These are phyloP conservation scores for Coelastrella sp. DNA, from an alignment of 139 green algal species.

Conservation along the genomic window DNA sequence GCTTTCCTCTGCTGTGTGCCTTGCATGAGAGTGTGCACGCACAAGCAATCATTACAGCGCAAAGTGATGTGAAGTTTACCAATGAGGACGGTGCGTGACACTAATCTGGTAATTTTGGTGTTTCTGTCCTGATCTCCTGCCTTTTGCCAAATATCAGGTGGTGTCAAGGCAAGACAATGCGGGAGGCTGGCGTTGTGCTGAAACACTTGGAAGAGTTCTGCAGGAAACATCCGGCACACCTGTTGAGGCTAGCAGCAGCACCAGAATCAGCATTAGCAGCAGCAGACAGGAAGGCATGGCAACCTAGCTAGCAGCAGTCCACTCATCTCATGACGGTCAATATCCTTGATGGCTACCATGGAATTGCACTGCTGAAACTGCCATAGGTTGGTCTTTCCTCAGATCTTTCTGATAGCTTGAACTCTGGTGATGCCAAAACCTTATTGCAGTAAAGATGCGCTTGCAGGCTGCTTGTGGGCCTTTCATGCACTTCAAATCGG, in stretches of 20 bases:
- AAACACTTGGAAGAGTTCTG: slow-evolving; percentile 33
- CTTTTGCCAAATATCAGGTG: slow-evolving; percentile 4
- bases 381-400: too few relatives aligned
- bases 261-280: not conserved
- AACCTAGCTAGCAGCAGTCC: not conserved
- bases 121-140: not conserved
- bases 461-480: too few relatives aligned
- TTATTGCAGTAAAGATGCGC: too few relatives aligned
- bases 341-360: too few relatives aligned
- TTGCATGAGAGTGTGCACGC: not conserved
- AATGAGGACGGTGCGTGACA: not conserved
- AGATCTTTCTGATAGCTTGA: too few relatives aligned
- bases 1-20: not conserved
- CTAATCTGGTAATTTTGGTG: not conserved
- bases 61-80: not conserved
- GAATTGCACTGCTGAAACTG: too few relatives aligned
- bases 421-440: too few relatives aligned
- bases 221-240: not conserved
- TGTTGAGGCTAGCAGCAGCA: slow-evolving; percentile 33
- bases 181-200: slow-evolving; percentile 38
- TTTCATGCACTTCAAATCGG: too few relatives aligned
- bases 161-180: slow-evolving; percentile 46
- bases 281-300: slow-evolving; percentile 24
- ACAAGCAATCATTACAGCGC: not conserved
- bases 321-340: not conserved